Percentiles rank a stretch among this genome's conserved stretches.
Conservation (phyloP, 495 filamentous ascomycete genomes). For the Neurospora hispaniola region DNA sequence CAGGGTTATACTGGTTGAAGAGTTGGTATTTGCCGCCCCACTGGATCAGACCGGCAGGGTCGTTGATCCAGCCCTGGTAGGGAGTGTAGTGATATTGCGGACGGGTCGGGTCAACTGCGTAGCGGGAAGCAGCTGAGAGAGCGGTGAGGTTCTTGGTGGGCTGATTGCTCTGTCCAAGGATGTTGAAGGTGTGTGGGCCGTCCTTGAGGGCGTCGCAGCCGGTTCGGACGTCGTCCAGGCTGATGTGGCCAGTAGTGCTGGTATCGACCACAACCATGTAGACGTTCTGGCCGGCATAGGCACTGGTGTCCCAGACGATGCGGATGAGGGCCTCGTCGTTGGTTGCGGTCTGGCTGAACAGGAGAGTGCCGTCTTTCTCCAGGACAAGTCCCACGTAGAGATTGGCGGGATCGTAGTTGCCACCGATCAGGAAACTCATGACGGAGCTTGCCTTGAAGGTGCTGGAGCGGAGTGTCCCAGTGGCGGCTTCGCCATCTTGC, state of each 20-base stretch:
- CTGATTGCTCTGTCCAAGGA: neutral
- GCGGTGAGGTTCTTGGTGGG: neutral
- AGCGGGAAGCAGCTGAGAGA: neutral
- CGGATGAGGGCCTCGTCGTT: neutral
- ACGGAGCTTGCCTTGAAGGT: neutral
- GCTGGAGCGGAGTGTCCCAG: neutral
- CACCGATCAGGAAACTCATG: neutral
- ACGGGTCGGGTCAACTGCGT: neutral
- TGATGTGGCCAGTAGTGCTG: neutral
- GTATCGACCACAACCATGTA: neutral
- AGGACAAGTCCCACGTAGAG: neutral
- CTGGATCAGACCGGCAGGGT: neutral
- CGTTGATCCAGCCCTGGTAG: neutral
- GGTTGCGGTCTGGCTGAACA: neutral
- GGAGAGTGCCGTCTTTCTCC: neutral
- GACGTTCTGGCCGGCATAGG: neutral
- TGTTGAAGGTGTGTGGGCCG: neutral
- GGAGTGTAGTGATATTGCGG: neutral
- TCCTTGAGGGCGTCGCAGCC: neutral
- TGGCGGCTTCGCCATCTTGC: neutral
- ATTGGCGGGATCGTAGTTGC: neutral
- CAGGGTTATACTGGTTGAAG: neutral
- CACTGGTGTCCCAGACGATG: neutral
- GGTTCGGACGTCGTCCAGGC: neutral
- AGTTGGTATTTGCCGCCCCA: neutral